Conservation (phyloP, 129 eudicot genomes). For the Helichrysum umbraculigerum region DNA sequence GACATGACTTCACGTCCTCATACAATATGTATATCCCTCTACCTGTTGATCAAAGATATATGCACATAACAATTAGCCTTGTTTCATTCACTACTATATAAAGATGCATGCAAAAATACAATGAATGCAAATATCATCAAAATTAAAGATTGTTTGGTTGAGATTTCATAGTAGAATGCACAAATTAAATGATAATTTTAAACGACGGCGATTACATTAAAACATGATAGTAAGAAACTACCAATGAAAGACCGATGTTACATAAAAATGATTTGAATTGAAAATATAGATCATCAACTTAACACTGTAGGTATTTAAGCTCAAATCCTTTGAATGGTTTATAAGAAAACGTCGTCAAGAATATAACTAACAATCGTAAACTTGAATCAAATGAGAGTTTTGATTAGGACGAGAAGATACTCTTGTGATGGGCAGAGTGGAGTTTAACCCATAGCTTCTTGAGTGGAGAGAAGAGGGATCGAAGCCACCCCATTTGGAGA, state of each 20-base stretch:
- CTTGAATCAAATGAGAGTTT: background rate
- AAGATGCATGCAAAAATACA: background rate
- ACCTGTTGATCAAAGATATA: slow-evolving; percentile 35
- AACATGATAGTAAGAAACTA: background rate
- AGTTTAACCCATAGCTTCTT: slow-evolving; percentile 84
- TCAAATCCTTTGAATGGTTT: background rate
- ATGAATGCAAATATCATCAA: background rate
- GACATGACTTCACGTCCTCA: slow-evolving; percentile 95
- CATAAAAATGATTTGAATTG: background rate
- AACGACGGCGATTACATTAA: too few species aligned
- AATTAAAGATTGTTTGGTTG: background rate
- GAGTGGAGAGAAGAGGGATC: slow-evolving; percentile 85
- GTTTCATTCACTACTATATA: background rate
- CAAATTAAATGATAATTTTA: background rate
- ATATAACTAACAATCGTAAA: background rate
- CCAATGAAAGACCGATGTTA: too few species aligned
- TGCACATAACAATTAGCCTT: background rate
- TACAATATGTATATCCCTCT: slow-evolving; percentile 90
- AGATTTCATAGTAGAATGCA: background rate
- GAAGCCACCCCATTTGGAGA: slow-evolving; percentile 89
- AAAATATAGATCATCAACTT: background rate
- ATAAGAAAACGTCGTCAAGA: background rate
- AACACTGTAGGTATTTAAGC: too few species aligned
- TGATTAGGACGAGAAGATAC: slow-evolving; percentile 24
- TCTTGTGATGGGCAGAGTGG: slow-evolving; percentile 68